A percentile compares a stretch with the other conserved stretches of the same genome.
Evolutionary conservation across 139 green algal genomes (phyloP).

Genomic region (Cymbomonas tetramitiformis): DNA sequence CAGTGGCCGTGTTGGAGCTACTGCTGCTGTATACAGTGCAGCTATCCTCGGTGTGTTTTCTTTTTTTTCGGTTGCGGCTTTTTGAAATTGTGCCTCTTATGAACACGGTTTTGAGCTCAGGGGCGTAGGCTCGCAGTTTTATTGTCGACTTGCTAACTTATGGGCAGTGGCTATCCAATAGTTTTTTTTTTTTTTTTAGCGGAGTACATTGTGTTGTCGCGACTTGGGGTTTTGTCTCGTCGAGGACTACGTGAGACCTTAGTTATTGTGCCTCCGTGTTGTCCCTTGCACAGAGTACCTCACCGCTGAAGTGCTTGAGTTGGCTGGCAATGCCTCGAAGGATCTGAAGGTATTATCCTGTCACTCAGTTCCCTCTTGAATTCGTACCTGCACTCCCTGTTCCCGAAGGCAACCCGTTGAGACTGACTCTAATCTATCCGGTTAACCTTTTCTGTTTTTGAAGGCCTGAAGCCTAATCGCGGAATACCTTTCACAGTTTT

Average conservation of each 20-base stretch:
- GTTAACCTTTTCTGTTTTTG: too few relatives aligned
- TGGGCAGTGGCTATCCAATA: too few relatives aligned
- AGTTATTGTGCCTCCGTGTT: not conserved
- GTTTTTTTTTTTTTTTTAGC: not conserved
- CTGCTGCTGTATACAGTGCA: conserved; percentile 91
- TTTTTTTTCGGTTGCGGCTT: not conserved
- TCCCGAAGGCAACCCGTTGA: too few relatives aligned
- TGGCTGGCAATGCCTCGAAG: conserved; percentile 97
- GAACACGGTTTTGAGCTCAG: not conserved
- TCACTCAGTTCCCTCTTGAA: not conserved
- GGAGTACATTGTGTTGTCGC: too few relatives aligned
- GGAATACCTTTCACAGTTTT: too few relatives aligned
- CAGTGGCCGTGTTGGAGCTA: conserved; percentile 91
- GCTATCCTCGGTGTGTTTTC: conserved; percentile 69
- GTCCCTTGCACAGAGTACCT: conserved; percentile 58
- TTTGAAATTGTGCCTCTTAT: not conserved
- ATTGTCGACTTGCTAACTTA: too few relatives aligned
- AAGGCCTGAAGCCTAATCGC: too few relatives aligned
- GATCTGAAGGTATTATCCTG: conserved; percentile 74
- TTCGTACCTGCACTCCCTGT: not conserved
- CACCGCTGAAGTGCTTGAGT: conserved; percentile 91
- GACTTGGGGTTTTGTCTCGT: not conserved
- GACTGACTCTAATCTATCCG: too few relatives aligned
- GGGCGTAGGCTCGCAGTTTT: not conserved
- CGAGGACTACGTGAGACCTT: not conserved